Percentiles rank a stretch among this genome's conserved stretches.
Evolutionary conservation across 768 basidiomycete species (phyloP).

Genomic region (Boletellus emodensis): DNA sequence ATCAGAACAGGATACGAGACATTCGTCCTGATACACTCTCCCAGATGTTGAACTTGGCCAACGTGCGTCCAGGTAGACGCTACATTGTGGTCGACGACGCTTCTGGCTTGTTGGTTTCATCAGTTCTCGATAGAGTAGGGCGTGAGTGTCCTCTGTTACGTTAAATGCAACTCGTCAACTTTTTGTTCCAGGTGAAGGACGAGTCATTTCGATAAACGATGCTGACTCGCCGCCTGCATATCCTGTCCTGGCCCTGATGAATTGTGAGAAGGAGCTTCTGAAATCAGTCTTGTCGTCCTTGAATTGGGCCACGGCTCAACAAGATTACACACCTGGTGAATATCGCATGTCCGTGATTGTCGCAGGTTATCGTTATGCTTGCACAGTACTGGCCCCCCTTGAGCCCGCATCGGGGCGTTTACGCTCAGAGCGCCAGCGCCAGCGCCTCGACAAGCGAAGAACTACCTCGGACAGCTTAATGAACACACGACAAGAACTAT

Average conservation of each 20-base stretch:
- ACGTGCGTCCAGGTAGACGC: constrained; percentile 80
- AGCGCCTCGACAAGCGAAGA: constrained; percentile 74
- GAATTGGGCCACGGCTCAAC: constrained; percentile 89
- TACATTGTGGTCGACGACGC: constrained; percentile 91
- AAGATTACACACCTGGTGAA: constrained; percentile 67
- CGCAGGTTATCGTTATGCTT: constrained; percentile 3
- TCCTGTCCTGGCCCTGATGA: constrained; percentile 80
- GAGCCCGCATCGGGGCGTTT: constrained; percentile 56
- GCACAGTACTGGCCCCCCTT: constrained; percentile 53
- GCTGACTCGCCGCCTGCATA: constrained; percentile 92
- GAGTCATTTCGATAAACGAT: constrained; percentile 80
- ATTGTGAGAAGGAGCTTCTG: constrained; percentile 60
- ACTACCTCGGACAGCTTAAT: constrained; percentile 58
- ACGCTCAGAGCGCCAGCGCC: constrained; percentile 68
- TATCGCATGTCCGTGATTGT: not conserved
- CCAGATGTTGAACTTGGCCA: constrained; percentile 81
- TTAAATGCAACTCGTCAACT: not conserved
- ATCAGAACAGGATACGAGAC: constrained; percentile 75
- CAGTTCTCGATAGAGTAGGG: constrained; percentile 82
- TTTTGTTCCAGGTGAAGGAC: constrained; percentile 59
- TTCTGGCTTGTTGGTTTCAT: constrained; percentile 82
- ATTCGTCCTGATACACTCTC: constrained; percentile 85
- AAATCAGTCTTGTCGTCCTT: constrained; percentile 58
- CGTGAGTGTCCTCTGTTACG: constrained; percentile 39
- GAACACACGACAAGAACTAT: constrained; percentile 72